phyloP scores from a whole-genome alignment of 1,139 yeast genomes.

The Trichomonascaceae sp. region DNA sequence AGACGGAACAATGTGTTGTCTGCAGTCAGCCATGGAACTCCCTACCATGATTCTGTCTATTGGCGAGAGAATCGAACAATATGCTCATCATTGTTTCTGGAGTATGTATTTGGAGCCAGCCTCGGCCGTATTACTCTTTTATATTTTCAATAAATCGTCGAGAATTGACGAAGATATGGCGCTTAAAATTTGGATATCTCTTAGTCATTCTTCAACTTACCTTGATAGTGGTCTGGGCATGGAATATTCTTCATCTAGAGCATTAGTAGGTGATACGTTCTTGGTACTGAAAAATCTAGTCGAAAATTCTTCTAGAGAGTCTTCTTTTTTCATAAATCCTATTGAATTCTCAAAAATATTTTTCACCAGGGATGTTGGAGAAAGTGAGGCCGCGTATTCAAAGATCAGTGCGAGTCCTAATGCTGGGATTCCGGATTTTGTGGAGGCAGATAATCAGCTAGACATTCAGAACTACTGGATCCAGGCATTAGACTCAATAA shows the following conservation, averaged over 20 bases:
- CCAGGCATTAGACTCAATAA: constrained; percentile 4
- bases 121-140: constrained; percentile 10
- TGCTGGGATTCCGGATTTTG: background rate
- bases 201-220: constrained; percentile 12
- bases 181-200: constrained; percentile 11
- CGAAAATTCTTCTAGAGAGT: constrained; percentile 1
- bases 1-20: constrained; percentile 9
- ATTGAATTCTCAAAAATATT: constrained; percentile 8
- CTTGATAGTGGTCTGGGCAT: constrained; percentile 11
- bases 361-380: constrained; percentile 1
- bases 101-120: constrained; percentile 12
- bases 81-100: constrained; percentile 9
- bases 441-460: background rate
- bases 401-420: background rate
- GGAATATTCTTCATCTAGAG: constrained; percentile 3
- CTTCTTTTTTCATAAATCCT: constrained; percentile 2
- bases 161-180: constrained; percentile 10
- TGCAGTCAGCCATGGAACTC: constrained; percentile 11
- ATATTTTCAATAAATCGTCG: constrained; percentile 8
- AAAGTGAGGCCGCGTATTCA: constrained; percentile 1
- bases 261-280: constrained; percentile 9
- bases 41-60: constrained; percentile 13
- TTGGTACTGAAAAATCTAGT: constrained; percentile 4
- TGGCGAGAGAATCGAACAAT: constrained; percentile 9
- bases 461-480: constrained; percentile 9